phyloP scores from a whole-genome alignment of 2,329 filamentous ascomycete genomes.

The Cadophora malorum region DNA sequence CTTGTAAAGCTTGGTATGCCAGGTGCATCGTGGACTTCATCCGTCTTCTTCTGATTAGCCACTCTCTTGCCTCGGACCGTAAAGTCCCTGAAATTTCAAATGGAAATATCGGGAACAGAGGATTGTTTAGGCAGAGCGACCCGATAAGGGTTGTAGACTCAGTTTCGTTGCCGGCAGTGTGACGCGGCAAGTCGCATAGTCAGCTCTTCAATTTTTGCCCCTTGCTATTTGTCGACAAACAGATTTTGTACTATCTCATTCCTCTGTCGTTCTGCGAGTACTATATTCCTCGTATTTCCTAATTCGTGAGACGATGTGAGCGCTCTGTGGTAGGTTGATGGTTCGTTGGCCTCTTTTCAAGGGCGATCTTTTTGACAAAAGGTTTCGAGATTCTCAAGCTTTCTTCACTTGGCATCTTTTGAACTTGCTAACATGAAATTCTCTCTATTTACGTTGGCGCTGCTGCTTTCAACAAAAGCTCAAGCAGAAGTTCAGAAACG shows the following conservation, averaged over 20 bases:
- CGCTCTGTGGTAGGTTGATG: not conserved
- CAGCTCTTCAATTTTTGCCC: no score
- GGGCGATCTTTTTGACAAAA: not conserved
- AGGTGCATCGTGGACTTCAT: not conserved
- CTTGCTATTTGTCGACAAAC: no score
- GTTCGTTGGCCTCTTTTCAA: not conserved
- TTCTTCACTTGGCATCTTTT: not conserved
- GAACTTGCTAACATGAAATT: not conserved
- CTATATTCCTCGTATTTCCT: constrained; percentile 1
- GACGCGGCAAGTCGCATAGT: no score
- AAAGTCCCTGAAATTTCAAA: not conserved
- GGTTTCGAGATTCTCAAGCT: not conserved
- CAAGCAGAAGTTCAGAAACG: not conserved
- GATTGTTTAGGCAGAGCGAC: not conserved
- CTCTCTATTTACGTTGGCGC: not conserved
- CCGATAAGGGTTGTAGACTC: not conserved
- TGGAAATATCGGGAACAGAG: not conserved
- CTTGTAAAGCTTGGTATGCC: constrained; percentile 1
- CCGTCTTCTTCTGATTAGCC: not conserved
- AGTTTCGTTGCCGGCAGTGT: no score
- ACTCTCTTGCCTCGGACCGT: not conserved
- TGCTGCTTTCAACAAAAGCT: not conserved
- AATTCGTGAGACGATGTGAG: not conserved
- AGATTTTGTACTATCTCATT: no score
- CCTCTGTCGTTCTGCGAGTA: no score